Percentiles rank a stretch among this genome's conserved stretches.
Evolutionary conservation across 2,329 filamentous ascomycete species (phyloP).

Genomic region (Diaporthe sp.): DNA sequence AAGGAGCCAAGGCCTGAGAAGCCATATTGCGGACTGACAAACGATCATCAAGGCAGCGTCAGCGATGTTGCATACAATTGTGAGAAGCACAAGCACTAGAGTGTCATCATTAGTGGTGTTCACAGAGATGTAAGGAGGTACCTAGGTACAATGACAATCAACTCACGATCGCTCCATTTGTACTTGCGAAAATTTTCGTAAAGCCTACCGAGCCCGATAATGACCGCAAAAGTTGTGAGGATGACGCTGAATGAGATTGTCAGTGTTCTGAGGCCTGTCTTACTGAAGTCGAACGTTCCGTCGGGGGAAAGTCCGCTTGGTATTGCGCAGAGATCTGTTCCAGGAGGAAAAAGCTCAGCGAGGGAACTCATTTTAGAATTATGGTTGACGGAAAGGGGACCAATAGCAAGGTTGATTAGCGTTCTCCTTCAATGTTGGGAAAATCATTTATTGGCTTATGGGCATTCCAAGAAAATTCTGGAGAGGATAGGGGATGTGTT

Average conservation of each 20-base stretch:
- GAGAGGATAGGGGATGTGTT: neutral
- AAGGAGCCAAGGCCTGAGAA: neutral
- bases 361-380: neutral
- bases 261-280: neutral
- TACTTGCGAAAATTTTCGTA: neutral
- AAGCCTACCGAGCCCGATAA: neutral
- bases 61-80: neutral
- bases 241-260: neutral
- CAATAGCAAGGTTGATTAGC: no score
- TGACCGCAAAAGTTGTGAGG: neutral
- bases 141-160: neutral
- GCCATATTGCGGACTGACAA: neutral
- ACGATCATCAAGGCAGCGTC: neutral
- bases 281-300: neutral
- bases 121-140: neutral
- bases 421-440: no score
- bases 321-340: neutral
- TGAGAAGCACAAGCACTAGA: neutral
- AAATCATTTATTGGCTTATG: neutral
- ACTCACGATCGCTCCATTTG: neutral
- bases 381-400: neutral
- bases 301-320: neutral
- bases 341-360: neutral
- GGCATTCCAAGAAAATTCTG: neutral
- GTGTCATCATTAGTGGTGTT: neutral